These are phyloP conservation scores for Mycena leptocephala DNA, from an alignment of 768 basidiomycete genomes.

Conservation along the genomic window DNA sequence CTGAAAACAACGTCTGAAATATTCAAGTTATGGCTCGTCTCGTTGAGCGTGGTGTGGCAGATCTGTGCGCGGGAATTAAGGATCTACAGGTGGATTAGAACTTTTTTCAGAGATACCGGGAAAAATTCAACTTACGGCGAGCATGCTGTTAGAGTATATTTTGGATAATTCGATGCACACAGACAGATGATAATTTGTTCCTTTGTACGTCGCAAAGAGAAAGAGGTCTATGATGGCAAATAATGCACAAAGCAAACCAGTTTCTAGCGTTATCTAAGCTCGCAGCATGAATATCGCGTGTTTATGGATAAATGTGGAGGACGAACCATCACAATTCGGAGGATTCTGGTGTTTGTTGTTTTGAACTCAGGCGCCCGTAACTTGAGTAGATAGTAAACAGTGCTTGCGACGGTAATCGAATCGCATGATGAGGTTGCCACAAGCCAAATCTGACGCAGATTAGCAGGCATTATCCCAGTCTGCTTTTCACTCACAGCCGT, in stretches of 20 bases:
- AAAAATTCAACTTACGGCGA: not conserved
- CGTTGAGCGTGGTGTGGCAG: not conserved
- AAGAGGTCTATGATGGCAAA: conserved; percentile 31
- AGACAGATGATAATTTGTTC: conserved; percentile 19
- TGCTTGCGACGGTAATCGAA: conserved; percentile 12
- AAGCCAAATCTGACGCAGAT: conserved; percentile 14
- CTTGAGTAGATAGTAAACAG: not conserved
- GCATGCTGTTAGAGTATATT: conserved; percentile 23
- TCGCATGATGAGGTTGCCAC: conserved; percentile 19
- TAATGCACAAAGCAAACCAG: conserved; percentile 31
- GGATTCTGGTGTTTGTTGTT: not conserved
- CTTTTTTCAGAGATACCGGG: not conserved
- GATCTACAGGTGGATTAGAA: not conserved
- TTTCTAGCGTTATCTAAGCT: conserved; percentile 27
- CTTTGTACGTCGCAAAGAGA: conserved; percentile 22
- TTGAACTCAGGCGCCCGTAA: not conserved
- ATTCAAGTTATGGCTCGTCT: not conserved
- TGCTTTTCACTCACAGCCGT: not conserved
- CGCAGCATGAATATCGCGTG: not conserved
- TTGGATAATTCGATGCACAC: conserved; percentile 18
- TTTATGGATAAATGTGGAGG: not conserved
- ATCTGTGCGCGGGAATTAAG: conserved; percentile 17
- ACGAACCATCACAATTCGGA: not conserved
- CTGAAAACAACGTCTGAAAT: not conserved
- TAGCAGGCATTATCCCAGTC: not conserved